These are phyloP conservation scores for Arabidopsis thaliana DNA, from an alignment of 345 rosid genomes.

Conservation along the genomic window DNA sequence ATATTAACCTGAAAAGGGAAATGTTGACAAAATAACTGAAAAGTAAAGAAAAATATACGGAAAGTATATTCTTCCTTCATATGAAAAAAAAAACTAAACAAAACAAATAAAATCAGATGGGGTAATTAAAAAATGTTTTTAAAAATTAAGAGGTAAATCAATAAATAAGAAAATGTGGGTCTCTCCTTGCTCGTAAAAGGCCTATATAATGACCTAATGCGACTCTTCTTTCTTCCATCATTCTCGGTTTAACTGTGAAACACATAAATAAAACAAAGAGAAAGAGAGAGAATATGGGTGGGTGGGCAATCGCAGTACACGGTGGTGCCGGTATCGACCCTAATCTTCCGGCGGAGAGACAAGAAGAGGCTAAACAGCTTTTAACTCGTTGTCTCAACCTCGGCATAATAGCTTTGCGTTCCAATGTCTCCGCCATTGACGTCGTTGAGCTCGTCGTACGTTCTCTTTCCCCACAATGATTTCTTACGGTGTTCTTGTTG, in stretches of 20 bases:
- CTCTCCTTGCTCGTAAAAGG: not conserved
- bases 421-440: slow-evolving; percentile 78
- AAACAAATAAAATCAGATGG: not conserved
- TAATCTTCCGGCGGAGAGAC: slow-evolving; percentile 76
- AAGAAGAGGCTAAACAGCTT: slow-evolving; percentile 85
- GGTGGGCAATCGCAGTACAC: slow-evolving; percentile 97
- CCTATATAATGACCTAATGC: slow-evolving; percentile 39
- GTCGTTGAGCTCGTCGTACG: slow-evolving; percentile 93
- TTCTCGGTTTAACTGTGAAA: slow-evolving; percentile 20
- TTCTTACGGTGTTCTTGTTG: not conserved
- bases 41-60: not conserved
- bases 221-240: slow-evolving; percentile 34
- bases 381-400: slow-evolving; percentile 85
- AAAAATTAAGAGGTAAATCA: not conserved
- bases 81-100: too few relatives aligned
- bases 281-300: slow-evolving; percentile 55
- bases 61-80: too few relatives aligned
- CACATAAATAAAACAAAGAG: slow-evolving; percentile 12
- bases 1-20: not conserved
- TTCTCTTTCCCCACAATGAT: not conserved
- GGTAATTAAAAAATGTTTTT: not conserved
- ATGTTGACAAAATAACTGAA: not conserved
- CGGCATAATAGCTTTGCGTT: slow-evolving; percentile 84
- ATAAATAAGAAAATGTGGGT: slow-evolving; percentile 15
- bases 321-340: slow-evolving; percentile 99